Conservation (phyloP, 345 rosid genomes). For the Lenwebbia sp. region DNA sequence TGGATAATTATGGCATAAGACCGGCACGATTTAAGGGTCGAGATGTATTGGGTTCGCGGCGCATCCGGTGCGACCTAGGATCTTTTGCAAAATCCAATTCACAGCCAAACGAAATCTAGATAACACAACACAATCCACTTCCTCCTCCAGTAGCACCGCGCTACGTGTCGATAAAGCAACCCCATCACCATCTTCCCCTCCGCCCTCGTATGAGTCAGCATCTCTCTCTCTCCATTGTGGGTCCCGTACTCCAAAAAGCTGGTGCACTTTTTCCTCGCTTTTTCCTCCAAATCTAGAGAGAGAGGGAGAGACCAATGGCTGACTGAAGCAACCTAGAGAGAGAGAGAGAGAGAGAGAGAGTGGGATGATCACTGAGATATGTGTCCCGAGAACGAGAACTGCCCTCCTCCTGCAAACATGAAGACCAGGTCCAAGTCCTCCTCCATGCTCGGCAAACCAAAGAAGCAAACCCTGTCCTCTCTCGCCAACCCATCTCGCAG, state of each 20-base stretch:
- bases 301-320: background rate
- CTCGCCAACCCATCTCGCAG: conserved; percentile 18
- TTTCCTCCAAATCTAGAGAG: background rate
- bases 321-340: background rate
- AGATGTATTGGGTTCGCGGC: background rate
- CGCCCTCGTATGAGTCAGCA: background rate
- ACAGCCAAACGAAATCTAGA: conserved; percentile 35
- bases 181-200: background rate
- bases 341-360: background rate
- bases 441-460: background rate
- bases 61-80: background rate
- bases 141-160: conserved; percentile 10
- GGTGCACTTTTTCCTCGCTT: background rate
- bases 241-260: background rate
- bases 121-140: conserved; percentile 37
- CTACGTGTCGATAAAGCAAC: conserved; percentile 28
- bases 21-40: background rate
- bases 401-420: background rate
- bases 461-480: background rate
- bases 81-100: background rate
- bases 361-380: conserved; percentile 2
- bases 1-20: background rate
- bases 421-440: background rate
- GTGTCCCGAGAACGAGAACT: conserved; percentile 15
- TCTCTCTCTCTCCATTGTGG: background rate